Base-by-base conservation (phyloP, 495 filamentous ascomycete species). In the Patellaria atrata region DNA sequence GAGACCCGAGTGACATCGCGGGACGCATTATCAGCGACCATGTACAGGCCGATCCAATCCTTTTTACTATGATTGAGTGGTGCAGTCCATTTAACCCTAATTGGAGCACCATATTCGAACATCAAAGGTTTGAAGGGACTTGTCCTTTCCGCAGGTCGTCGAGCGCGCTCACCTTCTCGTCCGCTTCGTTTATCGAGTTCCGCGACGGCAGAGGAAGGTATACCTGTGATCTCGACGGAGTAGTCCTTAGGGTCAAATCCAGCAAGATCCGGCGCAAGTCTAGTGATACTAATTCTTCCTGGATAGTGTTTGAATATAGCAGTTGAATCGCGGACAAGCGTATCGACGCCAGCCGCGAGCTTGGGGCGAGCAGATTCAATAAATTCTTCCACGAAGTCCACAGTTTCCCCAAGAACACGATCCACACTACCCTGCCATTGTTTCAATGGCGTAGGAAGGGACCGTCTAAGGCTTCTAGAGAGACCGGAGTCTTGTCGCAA, bases 21-120 rank as follows among this genome's bases (percentile, higher is more conserved):
- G 15, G 78, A 85, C 3, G 73, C 70, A 51, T 94, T 96, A 55
- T 96, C 91, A 3, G 80, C 83, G 14, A 97, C 79, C 63, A 79
- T 80, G 62, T 94, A 97, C 5, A 97, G 63, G 13, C 86, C 87
- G 32, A 97, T 72, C 89, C 89, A 97, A 55, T 97, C 89, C 44
- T 76, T 81, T 51, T 79, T 89, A 62, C 75, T 78, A 59, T 96
- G 89, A 49, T 86, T 85, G 33, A 77, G 65, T 1, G 89, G 89
- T 0, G 89, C 91, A 12, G 74, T 84, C 89, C 89, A 97, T 47
- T 71, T 77, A 44, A 97, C 81, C 45, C 71, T 79, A 57, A 97
- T 82, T 9, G 87, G 83, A 8, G 85, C 70, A 31, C 89, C 89
- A 46, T 96, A 97, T 56, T 91, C 73, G 35, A 92, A 79, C 0